These are phyloP conservation scores for Solanum piurae DNA, from an alignment of 257 asterid species.

Conservation along the genomic window DNA sequence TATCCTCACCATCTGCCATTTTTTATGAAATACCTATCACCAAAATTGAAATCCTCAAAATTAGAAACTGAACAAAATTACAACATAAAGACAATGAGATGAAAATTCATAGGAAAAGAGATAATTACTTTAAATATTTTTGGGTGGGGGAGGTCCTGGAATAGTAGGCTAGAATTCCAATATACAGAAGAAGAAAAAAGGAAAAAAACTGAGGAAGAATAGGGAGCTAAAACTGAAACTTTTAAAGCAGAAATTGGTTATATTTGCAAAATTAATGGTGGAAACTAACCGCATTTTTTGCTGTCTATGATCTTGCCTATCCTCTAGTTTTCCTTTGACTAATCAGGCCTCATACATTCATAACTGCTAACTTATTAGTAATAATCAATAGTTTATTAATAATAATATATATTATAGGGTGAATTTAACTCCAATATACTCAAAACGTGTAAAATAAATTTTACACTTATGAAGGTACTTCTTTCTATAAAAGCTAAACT, in stretches of 20 bases:
- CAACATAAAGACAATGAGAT: background rate
- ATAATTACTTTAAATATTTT: background rate
- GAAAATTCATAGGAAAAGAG: background rate
- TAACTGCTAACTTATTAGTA: background rate
- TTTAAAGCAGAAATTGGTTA: background rate
- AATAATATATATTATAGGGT: background rate
- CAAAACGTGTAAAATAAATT: no score
- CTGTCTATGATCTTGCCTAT: slow-evolving; percentile 1
- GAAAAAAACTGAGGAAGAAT: background rate
- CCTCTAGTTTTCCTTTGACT: background rate
- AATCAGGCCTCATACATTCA: background rate
- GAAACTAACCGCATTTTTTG: background rate
- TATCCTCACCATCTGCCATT: slow-evolving; percentile 9
- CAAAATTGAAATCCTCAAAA: background rate
- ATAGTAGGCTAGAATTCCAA: background rate
- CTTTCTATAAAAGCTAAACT: background rate
- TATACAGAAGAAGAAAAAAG: background rate
- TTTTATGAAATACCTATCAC: background rate
- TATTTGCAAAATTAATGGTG: background rate
- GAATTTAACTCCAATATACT: background rate
- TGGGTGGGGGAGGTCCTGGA: background rate
- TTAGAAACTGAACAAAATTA: background rate
- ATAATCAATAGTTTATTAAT: background rate
- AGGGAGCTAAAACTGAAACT: background rate
- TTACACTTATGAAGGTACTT: no score